A percentile compares a stretch with the other conserved stretches of the same genome.
These are phyloP conservation scores for Pulveroboletus sp. DNA, from an alignment of 768 basidiomycete species.

Conservation along the genomic window DNA sequence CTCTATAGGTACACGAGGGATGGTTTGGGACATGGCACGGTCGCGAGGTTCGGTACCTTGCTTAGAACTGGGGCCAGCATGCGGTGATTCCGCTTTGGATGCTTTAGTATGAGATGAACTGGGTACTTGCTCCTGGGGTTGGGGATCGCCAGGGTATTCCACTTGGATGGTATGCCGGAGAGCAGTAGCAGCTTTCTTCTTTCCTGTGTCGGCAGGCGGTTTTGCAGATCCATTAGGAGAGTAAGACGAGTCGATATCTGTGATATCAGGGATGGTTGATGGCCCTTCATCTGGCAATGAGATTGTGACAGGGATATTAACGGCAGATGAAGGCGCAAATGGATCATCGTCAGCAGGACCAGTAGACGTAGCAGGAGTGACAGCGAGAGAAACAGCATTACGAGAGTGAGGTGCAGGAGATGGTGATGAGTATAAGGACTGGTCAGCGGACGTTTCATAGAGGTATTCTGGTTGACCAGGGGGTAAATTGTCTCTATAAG, in stretches of 20 bases:
- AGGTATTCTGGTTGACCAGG: constrained; percentile 58
- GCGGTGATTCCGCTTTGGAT: constrained; percentile 13
- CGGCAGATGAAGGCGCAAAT: constrained; percentile 46
- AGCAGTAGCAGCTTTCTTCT: constrained; percentile 41
- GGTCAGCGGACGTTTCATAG: constrained; percentile 69
- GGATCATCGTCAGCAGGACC: constrained; percentile 62
- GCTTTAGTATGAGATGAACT: constrained; percentile 22
- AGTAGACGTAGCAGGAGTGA: constrained; percentile 42
- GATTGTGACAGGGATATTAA: constrained; percentile 28
- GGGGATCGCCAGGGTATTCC: constrained; percentile 71
- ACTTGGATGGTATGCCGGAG: constrained; percentile 95
- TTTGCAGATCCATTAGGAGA: constrained; percentile 28
- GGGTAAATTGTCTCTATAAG: constrained; percentile 48
- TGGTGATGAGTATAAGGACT: constrained; percentile 42
- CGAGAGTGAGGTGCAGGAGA: constrained; percentile 36
- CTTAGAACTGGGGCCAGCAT: constrained; percentile 12
- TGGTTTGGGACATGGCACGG: constrained; percentile 11
- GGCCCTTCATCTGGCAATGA: constrained; percentile 26
- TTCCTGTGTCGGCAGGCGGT: constrained; percentile 39
- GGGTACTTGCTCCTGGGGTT: constrained; percentile 21
- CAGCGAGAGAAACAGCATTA: constrained; percentile 37
- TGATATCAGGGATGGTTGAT: constrained; percentile 14
- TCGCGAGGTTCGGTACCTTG: constrained; percentile 15
- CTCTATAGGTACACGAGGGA: constrained; percentile 10
- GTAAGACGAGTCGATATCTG: constrained; percentile 19